Percentiles rank a stretch among this genome's conserved stretches.
Conservation (phyloP, 2,329 filamentous ascomycete genomes). For the Mycosphaerella sp. region DNA sequence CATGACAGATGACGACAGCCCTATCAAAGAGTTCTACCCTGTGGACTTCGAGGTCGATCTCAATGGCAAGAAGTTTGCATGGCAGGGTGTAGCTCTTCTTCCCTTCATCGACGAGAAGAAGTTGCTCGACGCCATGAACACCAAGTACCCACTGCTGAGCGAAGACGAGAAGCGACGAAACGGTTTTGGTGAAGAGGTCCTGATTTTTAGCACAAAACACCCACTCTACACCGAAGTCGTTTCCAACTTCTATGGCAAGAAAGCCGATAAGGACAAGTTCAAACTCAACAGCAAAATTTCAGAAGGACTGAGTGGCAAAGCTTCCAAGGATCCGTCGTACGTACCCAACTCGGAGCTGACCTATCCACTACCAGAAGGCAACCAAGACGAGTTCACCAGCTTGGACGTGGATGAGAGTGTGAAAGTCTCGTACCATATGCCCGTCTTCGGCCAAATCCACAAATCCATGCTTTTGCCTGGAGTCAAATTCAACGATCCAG, state of each 20-base stretch:
- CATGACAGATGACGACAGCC: constrained; percentile 81
- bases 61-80: constrained; percentile 97
- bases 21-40: constrained; percentile 97
- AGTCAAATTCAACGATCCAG: constrained; percentile 64
- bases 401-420: constrained; percentile 82
- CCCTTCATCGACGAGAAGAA: constrained; percentile 95
- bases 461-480: constrained; percentile 93
- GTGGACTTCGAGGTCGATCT: constrained; percentile 88
- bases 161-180: constrained; percentile 75
- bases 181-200: constrained; percentile 67
- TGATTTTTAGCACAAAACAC: constrained; percentile 79
- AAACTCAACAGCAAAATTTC: constrained; percentile 69
- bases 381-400: constrained; percentile 56
- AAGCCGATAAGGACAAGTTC: constrained; percentile 59
- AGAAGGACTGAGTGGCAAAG: constrained; percentile 70
- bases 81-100: constrained; percentile 89
- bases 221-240: constrained; percentile 81
- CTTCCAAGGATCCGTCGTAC: constrained; percentile 77
- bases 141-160: constrained; percentile 72
- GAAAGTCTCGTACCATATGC: constrained; percentile 83
- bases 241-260: constrained; percentile 86
- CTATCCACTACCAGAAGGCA: constrained; percentile 38
- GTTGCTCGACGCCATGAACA: constrained; percentile 72
- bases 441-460: constrained; percentile 64
- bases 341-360: constrained; percentile 67